A percentile compares a stretch with the other conserved stretches of the same genome.
phyloP scores from a whole-genome alignment of 2,329 filamentous ascomycete genomes.

The Teratosphaeria destructans region DNA sequence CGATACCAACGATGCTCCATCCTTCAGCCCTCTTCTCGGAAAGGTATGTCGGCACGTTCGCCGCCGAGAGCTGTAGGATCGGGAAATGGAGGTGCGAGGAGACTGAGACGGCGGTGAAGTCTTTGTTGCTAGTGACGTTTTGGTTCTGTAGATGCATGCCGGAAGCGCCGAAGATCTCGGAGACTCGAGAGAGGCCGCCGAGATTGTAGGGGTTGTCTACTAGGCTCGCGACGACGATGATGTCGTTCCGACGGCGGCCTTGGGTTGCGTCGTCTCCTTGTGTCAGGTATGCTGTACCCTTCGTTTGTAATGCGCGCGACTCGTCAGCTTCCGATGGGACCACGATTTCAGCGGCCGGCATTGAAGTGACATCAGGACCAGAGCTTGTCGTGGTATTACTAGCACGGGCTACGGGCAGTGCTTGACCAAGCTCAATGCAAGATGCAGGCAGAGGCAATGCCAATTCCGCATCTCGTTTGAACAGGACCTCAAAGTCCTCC shows the following conservation, averaged over 20 bases:
- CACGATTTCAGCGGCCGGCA: background rate
- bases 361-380: background rate
- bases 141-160: slow-evolving; percentile 35
- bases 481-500: slow-evolving; percentile 32
- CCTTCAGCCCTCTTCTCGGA: slow-evolving; percentile 35
- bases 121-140: slow-evolving; percentile 33
- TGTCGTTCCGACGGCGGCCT: slow-evolving; percentile 20
- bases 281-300: slow-evolving; percentile 35
- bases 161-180: slow-evolving; percentile 41
- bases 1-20: slow-evolving; percentile 42
- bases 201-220: slow-evolving; percentile 42
- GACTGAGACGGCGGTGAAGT: slow-evolving; percentile 41
- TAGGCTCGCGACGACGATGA: slow-evolving; percentile 41
- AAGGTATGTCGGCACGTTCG: slow-evolving; percentile 27
- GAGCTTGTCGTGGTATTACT: background rate
- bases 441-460: background rate
- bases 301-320: slow-evolving; percentile 38
- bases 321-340: slow-evolving; percentile 5
- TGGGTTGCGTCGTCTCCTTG: slow-evolving; percentile 17
- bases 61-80: slow-evolving; percentile 26
- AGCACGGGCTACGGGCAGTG: background rate
- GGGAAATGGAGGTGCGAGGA: slow-evolving; percentile 40
- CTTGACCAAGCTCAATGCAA: slow-evolving; percentile 25
- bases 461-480: slow-evolving; percentile 15
- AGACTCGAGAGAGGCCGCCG: slow-evolving; percentile 40